These are phyloP conservation scores for Physaria fendleri DNA, from an alignment of 345 rosid species.

Conservation along the genomic window DNA sequence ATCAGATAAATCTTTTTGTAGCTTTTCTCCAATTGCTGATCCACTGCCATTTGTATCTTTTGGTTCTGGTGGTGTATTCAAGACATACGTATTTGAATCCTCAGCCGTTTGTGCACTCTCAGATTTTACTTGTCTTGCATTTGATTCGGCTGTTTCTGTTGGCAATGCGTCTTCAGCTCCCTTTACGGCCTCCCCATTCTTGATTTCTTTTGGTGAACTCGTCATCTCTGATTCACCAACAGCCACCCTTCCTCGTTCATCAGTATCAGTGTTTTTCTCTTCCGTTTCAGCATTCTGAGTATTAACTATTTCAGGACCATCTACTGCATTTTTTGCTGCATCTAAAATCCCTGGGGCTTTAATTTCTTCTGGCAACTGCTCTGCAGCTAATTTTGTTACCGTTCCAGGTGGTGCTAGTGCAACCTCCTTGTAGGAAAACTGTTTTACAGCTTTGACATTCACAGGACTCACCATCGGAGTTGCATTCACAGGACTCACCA, in stretches of 20 bases:
- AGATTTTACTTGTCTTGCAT: conserved; percentile 29
- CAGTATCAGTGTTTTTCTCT: too few species aligned
- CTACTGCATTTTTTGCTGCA: conserved; percentile 19
- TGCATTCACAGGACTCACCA: too few species aligned
- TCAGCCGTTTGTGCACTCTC: conserved; percentile 27
- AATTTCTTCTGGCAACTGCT: conserved; percentile 53
- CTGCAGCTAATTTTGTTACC: conserved; percentile 77
- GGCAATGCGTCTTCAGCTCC: conserved; percentile 25
- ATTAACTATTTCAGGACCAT: conserved; percentile 33
- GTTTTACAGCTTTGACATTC: conserved; percentile 72
- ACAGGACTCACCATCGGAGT: conserved; percentile 44
- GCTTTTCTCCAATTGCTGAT: conserved; percentile 24
- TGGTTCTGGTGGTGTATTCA: conserved; percentile 21
- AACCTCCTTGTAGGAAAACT: conserved; percentile 96
- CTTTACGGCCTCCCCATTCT: conserved; percentile 21
- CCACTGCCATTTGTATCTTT: conserved; percentile 27
- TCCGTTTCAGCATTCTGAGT: conserved; percentile 31
- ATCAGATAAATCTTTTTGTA: conserved; percentile 34
- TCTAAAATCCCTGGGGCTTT: conserved; percentile 25
- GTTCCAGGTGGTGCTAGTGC: conserved; percentile 97
- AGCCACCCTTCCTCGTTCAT: conserved; percentile 30
- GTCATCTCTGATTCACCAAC: conserved; percentile 16
- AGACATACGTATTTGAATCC: conserved; percentile 22
- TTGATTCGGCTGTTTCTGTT: conserved; percentile 18
- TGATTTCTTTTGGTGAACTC: conserved; percentile 27